Base-by-base conservation (phyloP, 1,284 basidiomycete genomes). In the Apiotrichum montevideense region DNA sequence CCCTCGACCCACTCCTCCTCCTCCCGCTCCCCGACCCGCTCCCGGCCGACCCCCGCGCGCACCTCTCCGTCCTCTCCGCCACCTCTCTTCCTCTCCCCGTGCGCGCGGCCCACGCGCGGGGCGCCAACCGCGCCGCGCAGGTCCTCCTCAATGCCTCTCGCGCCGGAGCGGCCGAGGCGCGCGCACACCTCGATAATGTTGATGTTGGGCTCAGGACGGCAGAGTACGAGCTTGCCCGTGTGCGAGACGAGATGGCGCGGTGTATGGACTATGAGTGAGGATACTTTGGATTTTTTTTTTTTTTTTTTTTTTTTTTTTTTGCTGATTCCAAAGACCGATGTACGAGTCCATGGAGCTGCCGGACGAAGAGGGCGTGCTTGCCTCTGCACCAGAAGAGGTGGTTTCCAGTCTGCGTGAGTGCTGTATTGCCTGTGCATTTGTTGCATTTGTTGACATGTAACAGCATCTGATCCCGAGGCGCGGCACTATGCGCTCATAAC, bases 231-330 rank as follows among this genome's bases (percentile, higher is more conserved):
- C 54, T 67, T 14, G 66, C 66, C 8, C 58, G 68, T 44, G 67
- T 73, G 7, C 61, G 64, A 39, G 68, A 70, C 53, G 72, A 72
- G 64, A 72, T 71, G 44, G 62, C 59, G 35, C 50, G 62, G 45
- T 75, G 73, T 65, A 56, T 58, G 54, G 67, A 68, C 7, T 75
- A 73, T 48, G 64, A 55, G 71, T 72, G 51, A 59, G 72, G 29
- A 29, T 69, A 11, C 37, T 39, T 8, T 13, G 37, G 13, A 13
- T 39, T 8, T 8, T 39, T 2, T 39, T 13, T 8, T 7, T 37
- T 37, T 37, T 43, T 29, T 29, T 2, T 8, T 39, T 8, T 8
- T 39, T 13, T 4, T 13, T 8, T 2, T 39, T 39, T 39, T 44
- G 29, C 53, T 58, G 35, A 58, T 39, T n/a, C 14, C 50, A 72